A percentile compares a stretch with the other conserved stretches of the same genome.
These are phyloP conservation scores for Scalesia atractyloides DNA, from an alignment of 129 eudicot species.

Conservation along the genomic window DNA sequence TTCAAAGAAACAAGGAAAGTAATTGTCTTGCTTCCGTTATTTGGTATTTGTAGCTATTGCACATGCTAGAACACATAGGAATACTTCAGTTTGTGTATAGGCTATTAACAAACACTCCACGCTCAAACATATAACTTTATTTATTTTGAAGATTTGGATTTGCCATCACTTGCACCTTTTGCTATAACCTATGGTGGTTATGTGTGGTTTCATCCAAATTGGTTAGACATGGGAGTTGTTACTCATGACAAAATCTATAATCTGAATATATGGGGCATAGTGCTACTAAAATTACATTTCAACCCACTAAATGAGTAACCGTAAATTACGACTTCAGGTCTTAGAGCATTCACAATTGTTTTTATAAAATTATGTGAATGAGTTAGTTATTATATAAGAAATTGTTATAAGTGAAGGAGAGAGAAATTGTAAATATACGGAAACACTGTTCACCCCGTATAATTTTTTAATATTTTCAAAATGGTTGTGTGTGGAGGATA, in stretches of 20 bases:
- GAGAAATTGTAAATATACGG: no score
- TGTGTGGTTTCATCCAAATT: background rate
- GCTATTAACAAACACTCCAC: background rate
- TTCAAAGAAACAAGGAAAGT: background rate
- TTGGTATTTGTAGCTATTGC: background rate
- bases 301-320: no score
- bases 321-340: no score
- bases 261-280: no score
- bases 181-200: background rate
- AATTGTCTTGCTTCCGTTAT: background rate
- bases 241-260: background rate
- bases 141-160: background rate
- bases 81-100: background rate
- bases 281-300: no score
- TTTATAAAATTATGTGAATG: no score
- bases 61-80: background rate
- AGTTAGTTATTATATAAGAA: no score
- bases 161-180: background rate
- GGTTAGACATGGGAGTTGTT: background rate
- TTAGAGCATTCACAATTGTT: no score
- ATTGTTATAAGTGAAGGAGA: no score
- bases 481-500: no score
- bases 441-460: no score
- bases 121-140: background rate
- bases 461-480: no score